Conservation (phyloP, 2,329 filamentous ascomycete species). For the Paraphoma chrysanthemicola region DNA sequence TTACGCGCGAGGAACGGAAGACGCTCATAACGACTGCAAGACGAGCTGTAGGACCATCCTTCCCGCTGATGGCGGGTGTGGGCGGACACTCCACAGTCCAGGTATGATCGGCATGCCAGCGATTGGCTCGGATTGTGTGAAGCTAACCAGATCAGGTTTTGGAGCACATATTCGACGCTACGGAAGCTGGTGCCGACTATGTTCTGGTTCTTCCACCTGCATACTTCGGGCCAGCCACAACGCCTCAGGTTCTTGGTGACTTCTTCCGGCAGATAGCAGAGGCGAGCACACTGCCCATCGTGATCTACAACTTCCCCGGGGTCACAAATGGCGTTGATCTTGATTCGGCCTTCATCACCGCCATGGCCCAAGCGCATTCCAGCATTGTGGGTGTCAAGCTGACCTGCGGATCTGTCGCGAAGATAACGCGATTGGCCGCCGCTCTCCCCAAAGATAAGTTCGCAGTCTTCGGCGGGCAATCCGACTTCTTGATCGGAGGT, state of each 20-base stretch:
- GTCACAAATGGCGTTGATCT: slow-evolving; percentile 71
- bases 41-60: slow-evolving; percentile 45
- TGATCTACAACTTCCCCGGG: slow-evolving; percentile 75
- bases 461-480: slow-evolving; percentile 73
- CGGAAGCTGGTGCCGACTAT: slow-evolving; percentile 48
- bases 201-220: slow-evolving; percentile 50
- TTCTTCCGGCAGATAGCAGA: slow-evolving; percentile 59
- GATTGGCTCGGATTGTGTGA: too few relatives aligned
- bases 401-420: slow-evolving; percentile 74
- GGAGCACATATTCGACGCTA: slow-evolving; percentile 48
- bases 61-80: slow-evolving; percentile 52
- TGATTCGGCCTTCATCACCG: slow-evolving; percentile 68
- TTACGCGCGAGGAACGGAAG: slow-evolving; percentile 50
- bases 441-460: slow-evolving; percentile 62
- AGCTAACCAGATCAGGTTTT: slow-evolving; percentile 29
- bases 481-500: slow-evolving; percentile 69
- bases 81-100: slow-evolving; percentile 50
- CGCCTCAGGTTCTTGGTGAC: slow-evolving; percentile 46
- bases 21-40: slow-evolving; percentile 47
- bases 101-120: too few relatives aligned
- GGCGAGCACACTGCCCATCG: slow-evolving; percentile 65
- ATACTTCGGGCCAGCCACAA: slow-evolving; percentile 53
- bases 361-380: slow-evolving; percentile 59
- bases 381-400: slow-evolving; percentile 74
- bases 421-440: slow-evolving; percentile 69